Conservation (phyloP, 352 stramenopile species). For the Globisporangium orthogonon region DNA sequence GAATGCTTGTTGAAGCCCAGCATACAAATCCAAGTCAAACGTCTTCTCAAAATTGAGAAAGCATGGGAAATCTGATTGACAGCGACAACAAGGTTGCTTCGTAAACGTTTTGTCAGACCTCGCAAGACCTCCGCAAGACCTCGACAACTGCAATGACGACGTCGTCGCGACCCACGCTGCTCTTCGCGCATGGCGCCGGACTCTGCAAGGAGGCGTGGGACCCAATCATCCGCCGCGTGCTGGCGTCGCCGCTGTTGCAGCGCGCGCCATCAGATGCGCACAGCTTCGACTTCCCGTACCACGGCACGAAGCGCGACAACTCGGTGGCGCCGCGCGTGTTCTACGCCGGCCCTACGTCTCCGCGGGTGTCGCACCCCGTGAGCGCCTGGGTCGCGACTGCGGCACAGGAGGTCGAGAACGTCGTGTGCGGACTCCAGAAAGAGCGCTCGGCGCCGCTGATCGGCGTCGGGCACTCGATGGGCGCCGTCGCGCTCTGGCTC, state of each 20-base stretch:
- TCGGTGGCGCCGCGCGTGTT: conserved; percentile 17
- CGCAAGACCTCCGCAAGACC: not conserved
- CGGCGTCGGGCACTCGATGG: conserved; percentile 48
- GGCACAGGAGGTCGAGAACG: conserved; percentile 11
- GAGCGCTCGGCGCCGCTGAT: conserved; percentile 24
- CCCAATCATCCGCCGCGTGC: conserved; percentile 29
- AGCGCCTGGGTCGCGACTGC: conserved; percentile 19
- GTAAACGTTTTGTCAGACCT: not conserved
- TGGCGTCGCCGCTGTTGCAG: conserved; percentile 25
- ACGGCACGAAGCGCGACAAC: conserved; percentile 31
- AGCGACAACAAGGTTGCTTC: no score
- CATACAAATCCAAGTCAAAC: no score
- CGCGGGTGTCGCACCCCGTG: conserved; percentile 30
- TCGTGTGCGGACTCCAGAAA: conserved; percentile 11
- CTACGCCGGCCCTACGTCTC: conserved; percentile 4
- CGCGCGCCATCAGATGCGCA: conserved; percentile 4
- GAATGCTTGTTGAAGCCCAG: no score
- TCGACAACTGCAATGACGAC: not conserved
- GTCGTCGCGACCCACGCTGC: conserved; percentile 12
- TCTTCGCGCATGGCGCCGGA: conserved; percentile 41
- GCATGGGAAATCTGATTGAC: no score
- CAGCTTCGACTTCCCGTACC: conserved; percentile 33
- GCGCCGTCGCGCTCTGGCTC: conserved; percentile 29
- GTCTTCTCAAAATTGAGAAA: no score
- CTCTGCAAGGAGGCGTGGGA: conserved; percentile 50